Evolutionary conservation across 176 grass and related monocot genomes (phyloP).

Genomic region (Zizania latifolia): DNA sequence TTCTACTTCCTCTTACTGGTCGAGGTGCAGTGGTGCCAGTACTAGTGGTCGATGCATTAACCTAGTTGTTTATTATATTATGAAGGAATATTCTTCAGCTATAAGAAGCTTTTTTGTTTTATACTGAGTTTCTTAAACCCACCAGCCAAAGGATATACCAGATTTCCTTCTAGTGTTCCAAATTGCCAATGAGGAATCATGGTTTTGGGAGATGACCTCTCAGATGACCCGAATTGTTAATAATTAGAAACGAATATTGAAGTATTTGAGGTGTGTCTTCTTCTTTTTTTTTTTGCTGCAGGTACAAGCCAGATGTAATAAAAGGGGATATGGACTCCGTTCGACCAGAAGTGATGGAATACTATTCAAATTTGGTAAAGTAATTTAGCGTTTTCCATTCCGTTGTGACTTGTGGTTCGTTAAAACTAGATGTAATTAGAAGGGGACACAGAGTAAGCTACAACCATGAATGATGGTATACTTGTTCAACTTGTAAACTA

Average conservation of each 20-base stretch:
- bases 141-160: not conserved
- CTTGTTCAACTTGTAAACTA: conserved; percentile 55
- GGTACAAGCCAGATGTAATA: conserved; percentile 46
- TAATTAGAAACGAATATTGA: not conserved
- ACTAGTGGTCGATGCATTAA: conserved; percentile 2
- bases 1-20: conserved; percentile 1
- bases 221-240: not conserved
- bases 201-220: not conserved
- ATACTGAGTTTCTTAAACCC: not conserved
- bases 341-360: conserved; percentile 63
- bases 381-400: conserved; percentile 23
- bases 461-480: conserved; percentile 59
- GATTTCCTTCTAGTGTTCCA: not conserved
- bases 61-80: not conserved
- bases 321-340: conserved; percentile 91
- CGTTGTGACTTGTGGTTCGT: not conserved
- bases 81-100: not conserved
- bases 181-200: not conserved
- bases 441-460: not conserved
- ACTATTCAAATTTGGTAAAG: conserved; percentile 75
- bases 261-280: not conserved
- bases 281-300: not conserved
- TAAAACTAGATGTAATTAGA: conserved; percentile 37
- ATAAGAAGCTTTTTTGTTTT: not conserved
- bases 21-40: not conserved